These are phyloP conservation scores for Aspergillus ustus DNA, from an alignment of 2,329 filamentous ascomycete genomes.

Conservation along the genomic window DNA sequence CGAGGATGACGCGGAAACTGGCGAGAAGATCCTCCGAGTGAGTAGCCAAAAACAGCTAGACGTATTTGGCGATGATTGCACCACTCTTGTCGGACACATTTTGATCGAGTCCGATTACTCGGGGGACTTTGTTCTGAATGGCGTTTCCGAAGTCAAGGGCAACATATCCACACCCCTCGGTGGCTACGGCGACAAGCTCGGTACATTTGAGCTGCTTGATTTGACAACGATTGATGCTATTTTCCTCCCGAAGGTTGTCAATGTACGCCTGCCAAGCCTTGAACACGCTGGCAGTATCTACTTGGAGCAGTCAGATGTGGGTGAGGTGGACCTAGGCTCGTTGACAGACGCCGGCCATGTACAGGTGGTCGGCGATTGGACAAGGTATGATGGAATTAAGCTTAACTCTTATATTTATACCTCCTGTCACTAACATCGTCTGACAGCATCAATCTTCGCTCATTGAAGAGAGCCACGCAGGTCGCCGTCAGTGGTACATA, in stretches of 20 bases:
- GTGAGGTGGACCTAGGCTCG: slow-evolving; percentile 1
- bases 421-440: not conserved
- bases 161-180: not conserved
- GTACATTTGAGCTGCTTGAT: not conserved
- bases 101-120: slow-evolving; percentile 4
- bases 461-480: not conserved
- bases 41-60: not conserved
- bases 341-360: not conserved
- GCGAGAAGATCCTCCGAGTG: not conserved
- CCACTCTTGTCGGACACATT: not conserved
- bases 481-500: not conserved
- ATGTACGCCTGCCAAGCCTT: not conserved
- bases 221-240: not conserved
- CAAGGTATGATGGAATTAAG: not conserved
- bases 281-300: not conserved
- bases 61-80: slow-evolving; percentile 6
- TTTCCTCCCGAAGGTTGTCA: not conserved
- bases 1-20: not conserved
- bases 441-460: not conserved
- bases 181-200: not conserved
- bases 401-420: not conserved
- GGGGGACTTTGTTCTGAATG: slow-evolving; percentile 3
- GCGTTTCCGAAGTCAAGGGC: not conserved
- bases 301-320: not conserved
- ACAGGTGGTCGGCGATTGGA: not conserved